Base-by-base conservation (phyloP, 352 stramenopile species). In the Pythium aquatile region DNA sequence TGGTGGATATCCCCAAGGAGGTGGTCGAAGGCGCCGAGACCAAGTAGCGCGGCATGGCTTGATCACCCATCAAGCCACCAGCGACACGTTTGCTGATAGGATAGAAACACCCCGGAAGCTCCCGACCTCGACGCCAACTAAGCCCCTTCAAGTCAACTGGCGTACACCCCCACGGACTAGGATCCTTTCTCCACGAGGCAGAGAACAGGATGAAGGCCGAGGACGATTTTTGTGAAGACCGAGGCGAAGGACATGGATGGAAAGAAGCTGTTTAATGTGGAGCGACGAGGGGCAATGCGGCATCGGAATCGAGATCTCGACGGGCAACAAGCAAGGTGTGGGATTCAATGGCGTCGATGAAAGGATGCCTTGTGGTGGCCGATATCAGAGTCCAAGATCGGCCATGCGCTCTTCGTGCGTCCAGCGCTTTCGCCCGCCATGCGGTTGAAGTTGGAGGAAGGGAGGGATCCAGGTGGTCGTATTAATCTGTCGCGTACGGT, bases 1-100 rank as follows among this genome's bases (percentile, higher is more conserved):
- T 76, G 16, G 52, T 67, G 17, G 63, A 67, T 58, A 70, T 76
- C 42, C 65, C 69, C 26, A 67, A 66, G 51, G 65, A 73, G 17
- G 64, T 59, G 5, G 37, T 51, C 17, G 42, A 63, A 32, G 44
- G 40, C 47, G 55, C 57, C 48, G 59, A 67, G 39, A 37, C 55
- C 66, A 73, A 73, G 59, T 64, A 71, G 55, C 29, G 17, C 2
- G 30, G 3, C 7, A 11, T 13, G 16, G 26, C 37, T 7, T 11
- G 37, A 44, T 24, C 20, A 13, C 3, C 37, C 37, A 4, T 5
- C 40, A 47, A 47, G 40, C 16, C 40, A 17, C 39, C 17, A 42
- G 37, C 37, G 37, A 26, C 20, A 20, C 30, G 16, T 29, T 35
- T 57, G 51, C 39, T 35, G 51, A 57, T 44, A 58, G 53, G 30